Base-by-base conservation (phyloP, 768 basidiomycete species). In the Collybia sordida region DNA sequence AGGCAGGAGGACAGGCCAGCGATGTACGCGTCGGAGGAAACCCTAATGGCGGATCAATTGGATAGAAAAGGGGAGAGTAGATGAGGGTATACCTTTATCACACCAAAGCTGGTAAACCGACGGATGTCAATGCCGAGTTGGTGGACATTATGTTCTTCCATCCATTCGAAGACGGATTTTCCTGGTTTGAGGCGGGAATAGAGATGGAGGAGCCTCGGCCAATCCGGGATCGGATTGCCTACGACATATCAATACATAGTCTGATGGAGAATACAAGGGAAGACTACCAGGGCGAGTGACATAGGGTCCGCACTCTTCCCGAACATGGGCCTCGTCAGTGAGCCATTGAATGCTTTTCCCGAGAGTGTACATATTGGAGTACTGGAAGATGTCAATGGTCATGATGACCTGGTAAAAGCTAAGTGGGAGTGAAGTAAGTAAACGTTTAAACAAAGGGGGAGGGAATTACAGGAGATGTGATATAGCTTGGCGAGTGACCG, bases 381-480 rank as follows among this genome's bases (percentile, higher is more conserved):
- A 96, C 65, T 97, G 95, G 65, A 99, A 99, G 38, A 98, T 92
- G 70, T 99, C 97, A 47, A 95, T 84, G 54, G 86, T 89, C 89
- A 98, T 93, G 56, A 97, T 85, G 36, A 95, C 93, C 71, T 97
- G 93, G 64, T 98, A 98, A 62, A 93, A 97, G 38, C 93, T 95
- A 39, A 15, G 49, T 3, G 18, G 19, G 21, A 38, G 31, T 48
- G 25, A 40, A 37, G 31, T 61, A 44, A 59, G 45, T 22, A 52
- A 38, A 34, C n/a, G 23, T 17, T 46, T 39, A 23, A 17, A 25
- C 40, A 39, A 14, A 23, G 22, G 22, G 37, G 19, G 9, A 18
- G 21, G 28, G 22, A 47, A 88, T 70, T 58, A 97, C 93, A 99
- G 68, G 23, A 99, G 79, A 70, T 99, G 97, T 15, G 90, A 86